Conservation (phyloP, 2,329 filamentous ascomycete genomes). For the Fusarium buharicum region DNA sequence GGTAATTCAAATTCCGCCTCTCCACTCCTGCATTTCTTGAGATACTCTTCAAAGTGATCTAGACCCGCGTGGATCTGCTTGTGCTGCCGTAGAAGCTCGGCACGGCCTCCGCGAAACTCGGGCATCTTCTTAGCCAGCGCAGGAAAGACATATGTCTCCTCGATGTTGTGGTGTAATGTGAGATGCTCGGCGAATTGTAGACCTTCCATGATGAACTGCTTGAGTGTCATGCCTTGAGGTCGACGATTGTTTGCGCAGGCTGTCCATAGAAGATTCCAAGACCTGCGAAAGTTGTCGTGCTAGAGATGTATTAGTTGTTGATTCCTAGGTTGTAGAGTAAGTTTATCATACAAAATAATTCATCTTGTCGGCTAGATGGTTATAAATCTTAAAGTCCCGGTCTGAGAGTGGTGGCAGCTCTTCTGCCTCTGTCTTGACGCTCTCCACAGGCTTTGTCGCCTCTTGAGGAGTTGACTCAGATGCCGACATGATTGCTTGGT, state of each 20-base stretch:
- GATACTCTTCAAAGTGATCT: slow-evolving; percentile 73
- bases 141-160: slow-evolving; percentile 85
- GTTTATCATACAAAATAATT: slow-evolving; percentile 70
- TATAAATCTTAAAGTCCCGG: slow-evolving; percentile 75
- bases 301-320: slow-evolving; percentile 46
- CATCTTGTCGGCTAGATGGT: slow-evolving; percentile 80
- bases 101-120: slow-evolving; percentile 68
- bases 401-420: slow-evolving; percentile 70
- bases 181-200: slow-evolving; percentile 77
- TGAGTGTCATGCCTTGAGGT: slow-evolving; percentile 71
- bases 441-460: slow-evolving; percentile 13
- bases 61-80: slow-evolving; percentile 80
- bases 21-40: slow-evolving; percentile 69
- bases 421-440: slow-evolving; percentile 27
- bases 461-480: slow-evolving; percentile 13
- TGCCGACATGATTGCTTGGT: slow-evolving; percentile 33
- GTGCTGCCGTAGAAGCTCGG: slow-evolving; percentile 79
- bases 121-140: slow-evolving; percentile 80
- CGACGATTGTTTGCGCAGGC: slow-evolving; percentile 70
- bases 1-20: slow-evolving; percentile 67
- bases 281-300: slow-evolving; percentile 80
- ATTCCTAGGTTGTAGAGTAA: not conserved
- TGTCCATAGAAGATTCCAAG: slow-evolving; percentile 76
- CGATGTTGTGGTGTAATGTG: slow-evolving; percentile 82
- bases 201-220: slow-evolving; percentile 73